Evolutionary conservation across 2,329 filamentous ascomycete genomes (phyloP), one percentile per base, ranked within the genome.

Genomic region (Penicillium nordicum): DNA sequence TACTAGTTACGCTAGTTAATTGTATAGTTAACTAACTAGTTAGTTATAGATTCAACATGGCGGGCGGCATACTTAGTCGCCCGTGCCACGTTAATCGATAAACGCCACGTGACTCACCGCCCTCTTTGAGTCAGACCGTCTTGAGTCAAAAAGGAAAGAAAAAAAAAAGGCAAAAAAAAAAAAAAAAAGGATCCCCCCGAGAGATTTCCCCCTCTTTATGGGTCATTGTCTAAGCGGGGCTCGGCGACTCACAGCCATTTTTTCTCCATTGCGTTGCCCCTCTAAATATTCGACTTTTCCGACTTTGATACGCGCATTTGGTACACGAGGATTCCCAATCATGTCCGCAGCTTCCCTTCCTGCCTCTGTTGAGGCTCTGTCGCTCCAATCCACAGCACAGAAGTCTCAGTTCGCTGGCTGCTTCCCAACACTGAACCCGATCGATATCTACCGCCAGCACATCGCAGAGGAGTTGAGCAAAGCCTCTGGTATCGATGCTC

Each of bases 371-470:
- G 70, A 75, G 67, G 69, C 66, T 23, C 67, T 77, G 16, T 70
- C 74, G 38, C 67, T 77, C 46, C 74, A 76, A 52, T 73, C 74
- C 16, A 74, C 73, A 21, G 63, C 66, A 9, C 67, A 74, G 59
- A 68, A 66, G 27, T 76, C 75, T 55, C 72, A 73, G 55, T 76
- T 72, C 65, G 65, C 74, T 50, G 68, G 70, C 67, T 76, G 72
- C 67, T 78, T 69, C 61, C 75, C 75, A 58, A 71, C 74, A 30
- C 58, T 78, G 64, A 79, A 79, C 68, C 76, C 77, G 10, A 70
- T 79, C 43, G 76, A 79, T 60, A 71, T 74, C 57, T 79, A 79
- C 63, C 70, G 77, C 55, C 70, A 74, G 57, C 74, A 79, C 59
- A 76, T 79, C 58, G 73, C 77, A 18, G 74, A 77, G 61, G 67